Conservation (phyloP, 2,329 filamentous ascomycete genomes). For the Myriosclerotinia duriaeana region DNA sequence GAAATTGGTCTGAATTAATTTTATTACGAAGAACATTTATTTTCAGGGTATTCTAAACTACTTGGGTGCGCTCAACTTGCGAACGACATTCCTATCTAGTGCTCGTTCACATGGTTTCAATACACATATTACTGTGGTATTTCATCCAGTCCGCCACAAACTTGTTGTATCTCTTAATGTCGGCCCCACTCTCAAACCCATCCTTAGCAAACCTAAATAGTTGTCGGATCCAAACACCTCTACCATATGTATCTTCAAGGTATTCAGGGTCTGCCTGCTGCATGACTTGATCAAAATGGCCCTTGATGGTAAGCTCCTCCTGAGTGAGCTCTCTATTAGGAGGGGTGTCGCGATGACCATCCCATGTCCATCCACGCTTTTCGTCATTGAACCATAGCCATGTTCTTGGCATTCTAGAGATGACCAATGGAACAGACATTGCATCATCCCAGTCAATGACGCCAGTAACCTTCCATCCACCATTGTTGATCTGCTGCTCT, state of each 20-base stretch:
- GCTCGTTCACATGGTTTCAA: no score
- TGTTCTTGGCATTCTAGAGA: slow-evolving; percentile 23
- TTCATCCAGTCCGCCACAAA: not conserved
- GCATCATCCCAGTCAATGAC: slow-evolving; percentile 31
- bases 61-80: no score
- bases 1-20: no score
- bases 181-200: not conserved
- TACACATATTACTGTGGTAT: not conserved
- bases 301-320: slow-evolving; percentile 31
- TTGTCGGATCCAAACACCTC: slow-evolving; percentile 2
- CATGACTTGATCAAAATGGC: slow-evolving; percentile 6
- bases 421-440: slow-evolving; percentile 26
- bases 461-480: slow-evolving; percentile 24
- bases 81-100: no score
- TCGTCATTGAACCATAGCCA: slow-evolving; percentile 31
- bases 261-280: not conserved
- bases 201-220: not conserved
- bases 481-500: not conserved
- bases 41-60: no score
- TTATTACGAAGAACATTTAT: no score
- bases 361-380: not conserved
- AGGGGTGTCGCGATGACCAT: slow-evolving; percentile 16
- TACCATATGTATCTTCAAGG: not conserved
- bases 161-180: not conserved
- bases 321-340: slow-evolving; percentile 23